Percentiles rank a stretch among this genome's conserved stretches.
These are phyloP conservation scores for Flagelloscypha sp. DNA, from an alignment of 768 basidiomycete genomes.

Conservation along the genomic window DNA sequence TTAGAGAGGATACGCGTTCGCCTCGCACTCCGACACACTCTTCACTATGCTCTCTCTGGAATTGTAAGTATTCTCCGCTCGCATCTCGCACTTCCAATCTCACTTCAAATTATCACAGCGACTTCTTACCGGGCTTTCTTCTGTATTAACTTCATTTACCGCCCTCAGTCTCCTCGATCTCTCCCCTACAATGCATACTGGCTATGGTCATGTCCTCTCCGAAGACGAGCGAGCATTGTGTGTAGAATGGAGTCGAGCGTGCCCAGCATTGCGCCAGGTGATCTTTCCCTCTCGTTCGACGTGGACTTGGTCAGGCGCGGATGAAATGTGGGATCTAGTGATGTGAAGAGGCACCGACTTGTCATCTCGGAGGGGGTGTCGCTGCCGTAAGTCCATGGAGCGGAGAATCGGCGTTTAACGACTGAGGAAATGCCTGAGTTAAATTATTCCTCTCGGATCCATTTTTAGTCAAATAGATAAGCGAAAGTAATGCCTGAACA, in stretches of 20 bases:
- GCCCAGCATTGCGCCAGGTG: slow-evolving; percentile 43
- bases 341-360: too few relatives aligned
- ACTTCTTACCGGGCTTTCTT: slow-evolving; percentile 50
- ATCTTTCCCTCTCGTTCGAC: slow-evolving; percentile 50
- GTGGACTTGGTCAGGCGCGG: slow-evolving; percentile 35
- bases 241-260: slow-evolving; percentile 44
- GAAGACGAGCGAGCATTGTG: slow-evolving; percentile 47
- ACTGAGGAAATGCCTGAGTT: too few relatives aligned
- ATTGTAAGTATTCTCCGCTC: slow-evolving; percentile 41
- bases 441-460: too few relatives aligned
- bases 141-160: slow-evolving; percentile 43
- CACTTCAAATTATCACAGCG: slow-evolving; percentile 27
- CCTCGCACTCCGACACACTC: slow-evolving; percentile 56
- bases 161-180: slow-evolving; percentile 48
- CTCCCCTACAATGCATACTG: slow-evolving; percentile 47
- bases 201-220: slow-evolving; percentile 23
- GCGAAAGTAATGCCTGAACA: too few relatives aligned
- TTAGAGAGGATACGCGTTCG: slow-evolving; percentile 46
- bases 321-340: slow-evolving; percentile 25
- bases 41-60: slow-evolving; percentile 55
- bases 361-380: too few relatives aligned
- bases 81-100: slow-evolving; percentile 8
- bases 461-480: too few relatives aligned
- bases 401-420: too few relatives aligned
- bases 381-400: too few relatives aligned